Base-by-base conservation (phyloP, 129 eudicot species). In the Lactuca saligna region DNA sequence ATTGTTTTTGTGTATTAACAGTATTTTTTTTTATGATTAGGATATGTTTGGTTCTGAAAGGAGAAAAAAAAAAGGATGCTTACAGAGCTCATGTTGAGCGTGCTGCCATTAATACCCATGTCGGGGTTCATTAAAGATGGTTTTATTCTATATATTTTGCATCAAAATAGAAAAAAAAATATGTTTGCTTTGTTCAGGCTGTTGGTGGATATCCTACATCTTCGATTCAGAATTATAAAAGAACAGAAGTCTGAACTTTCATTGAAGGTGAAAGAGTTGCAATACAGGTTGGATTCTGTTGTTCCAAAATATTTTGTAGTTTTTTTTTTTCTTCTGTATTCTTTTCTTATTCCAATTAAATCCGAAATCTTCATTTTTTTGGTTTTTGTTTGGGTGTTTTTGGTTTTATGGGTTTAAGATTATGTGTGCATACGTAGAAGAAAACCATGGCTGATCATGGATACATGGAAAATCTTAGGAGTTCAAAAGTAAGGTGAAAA, bases 181-280 rank as follows among this genome's bases (percentile, higher is more conserved):
- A 20, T 20, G 20, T 20, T 20, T 20, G 20, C 20, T 20, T 20
- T 20, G 20, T 20, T 20, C 20, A 20, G 20, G 20, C 0, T 20
- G 20, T 20, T 20, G 20, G 20, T 20, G 20, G 20, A 20, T 20
- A 20, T 20, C 20, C 20, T 20, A 20, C 20, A 20, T 20, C 20
- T 20, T 20, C 20, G 20, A 20, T 87, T 64, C 85, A 83, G 69
- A 84, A 75, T 75, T 90, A 90, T 78, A 90, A 87, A 87, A 77
- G 97, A 90, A 79, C 95, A 90, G 77, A 87, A 84, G 61, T 55
- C 78, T 3, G 97, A 90, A 77, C 97, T 90, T 6, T 77, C 95
- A 2, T 54, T 74, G 72, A 90, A 87, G 87, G 66, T 90, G 16
- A 87, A 85, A 65, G 97, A 90, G 69, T 81, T 90, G 84, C 97